Percentiles rank a stretch among this genome's conserved stretches.
Evolutionary conservation across 176 grass and related monocot genomes (phyloP).

Genomic region (Luzula sylvatica): DNA sequence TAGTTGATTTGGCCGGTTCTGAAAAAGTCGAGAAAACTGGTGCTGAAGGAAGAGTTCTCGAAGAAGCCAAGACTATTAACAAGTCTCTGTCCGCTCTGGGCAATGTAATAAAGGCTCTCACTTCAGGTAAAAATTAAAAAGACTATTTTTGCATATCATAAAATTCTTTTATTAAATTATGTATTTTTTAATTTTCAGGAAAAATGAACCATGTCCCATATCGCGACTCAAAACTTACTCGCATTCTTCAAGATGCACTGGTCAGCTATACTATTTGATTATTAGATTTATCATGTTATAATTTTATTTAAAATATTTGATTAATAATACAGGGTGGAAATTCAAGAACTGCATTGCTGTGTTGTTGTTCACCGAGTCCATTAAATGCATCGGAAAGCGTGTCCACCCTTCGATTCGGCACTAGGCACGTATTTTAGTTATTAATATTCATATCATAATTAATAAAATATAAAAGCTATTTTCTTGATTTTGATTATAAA

Average conservation of each 20-base stretch:
- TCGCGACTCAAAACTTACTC: constrained; percentile 81
- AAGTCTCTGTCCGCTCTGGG: constrained; percentile 82
- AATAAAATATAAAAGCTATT: not conserved
- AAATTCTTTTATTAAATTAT: constrained; percentile 10
- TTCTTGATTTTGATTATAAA: no score
- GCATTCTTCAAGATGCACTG: constrained; percentile 92
- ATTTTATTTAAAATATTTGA: no score
- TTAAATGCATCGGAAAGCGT: constrained; percentile 67
- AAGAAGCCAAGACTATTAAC: constrained; percentile 89
- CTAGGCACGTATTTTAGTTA: constrained; percentile 37
- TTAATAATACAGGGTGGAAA: constrained; percentile 54
- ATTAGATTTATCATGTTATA: no score
- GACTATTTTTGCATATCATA: not conserved
- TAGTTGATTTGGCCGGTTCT: constrained; percentile 89
- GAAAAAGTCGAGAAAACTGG: constrained; percentile 89
- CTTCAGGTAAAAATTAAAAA: constrained; percentile 39
- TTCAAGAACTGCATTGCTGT: constrained; percentile 70
- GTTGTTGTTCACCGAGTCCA: constrained; percentile 79
- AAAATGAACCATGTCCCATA: constrained; percentile 81
- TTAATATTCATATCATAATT: not conserved
- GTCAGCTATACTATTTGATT: constrained; percentile 23
- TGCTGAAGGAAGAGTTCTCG: constrained; percentile 68
- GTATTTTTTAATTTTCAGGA: constrained; percentile 32
- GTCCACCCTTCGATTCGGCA: constrained; percentile 79
- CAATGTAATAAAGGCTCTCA: constrained; percentile 91